These are phyloP conservation scores for Lomentospora prolificans DNA, from an alignment of 2,329 filamentous ascomycete species.

Conservation along the genomic window DNA sequence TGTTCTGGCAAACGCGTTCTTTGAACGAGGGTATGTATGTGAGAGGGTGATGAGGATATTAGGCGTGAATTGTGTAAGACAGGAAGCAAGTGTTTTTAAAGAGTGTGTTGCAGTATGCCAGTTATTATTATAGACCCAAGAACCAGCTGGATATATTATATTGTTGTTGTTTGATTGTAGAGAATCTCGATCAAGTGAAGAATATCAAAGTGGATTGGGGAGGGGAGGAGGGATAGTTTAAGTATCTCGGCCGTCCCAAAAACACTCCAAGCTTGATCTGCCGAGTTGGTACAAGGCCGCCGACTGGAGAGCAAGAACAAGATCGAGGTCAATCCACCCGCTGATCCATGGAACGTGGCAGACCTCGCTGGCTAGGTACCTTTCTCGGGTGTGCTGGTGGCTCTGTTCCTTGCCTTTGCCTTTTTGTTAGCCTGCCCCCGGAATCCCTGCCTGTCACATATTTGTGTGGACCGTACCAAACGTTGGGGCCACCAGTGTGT, in stretches of 20 bases:
- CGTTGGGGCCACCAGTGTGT: neutral
- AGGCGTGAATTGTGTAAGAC: constrained; percentile 3
- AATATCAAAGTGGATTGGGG: neutral
- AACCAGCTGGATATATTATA: constrained; percentile 8
- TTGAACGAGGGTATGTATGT: neutral
- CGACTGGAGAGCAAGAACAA: neutral
- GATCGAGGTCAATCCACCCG: constrained; percentile 6
- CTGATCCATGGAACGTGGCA: constrained; percentile 6
- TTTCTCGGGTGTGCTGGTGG: neutral
- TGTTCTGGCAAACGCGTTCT: neutral
- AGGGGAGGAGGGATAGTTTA: constrained; percentile 8
- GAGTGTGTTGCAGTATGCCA: constrained; percentile 2
- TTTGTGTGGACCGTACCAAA: constrained; percentile 8
- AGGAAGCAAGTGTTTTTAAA: neutral
- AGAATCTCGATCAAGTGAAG: neutral
- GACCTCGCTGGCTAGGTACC: neutral
- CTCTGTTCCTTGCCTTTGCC: neutral
- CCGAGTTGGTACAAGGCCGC: constrained; percentile 5
- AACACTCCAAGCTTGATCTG: constrained; percentile 6
- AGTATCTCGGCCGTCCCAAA: constrained; percentile 4
- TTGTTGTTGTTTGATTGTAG: constrained; percentile 1
- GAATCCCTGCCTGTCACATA: constrained; percentile 10
- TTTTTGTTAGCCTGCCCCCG: neutral
- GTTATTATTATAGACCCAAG: constrained; percentile 9
- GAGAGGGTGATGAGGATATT: neutral